Evolutionary conservation across 768 basidiomycete genomes (phyloP).

Genomic region (Tricholoma flavovirens): DNA sequence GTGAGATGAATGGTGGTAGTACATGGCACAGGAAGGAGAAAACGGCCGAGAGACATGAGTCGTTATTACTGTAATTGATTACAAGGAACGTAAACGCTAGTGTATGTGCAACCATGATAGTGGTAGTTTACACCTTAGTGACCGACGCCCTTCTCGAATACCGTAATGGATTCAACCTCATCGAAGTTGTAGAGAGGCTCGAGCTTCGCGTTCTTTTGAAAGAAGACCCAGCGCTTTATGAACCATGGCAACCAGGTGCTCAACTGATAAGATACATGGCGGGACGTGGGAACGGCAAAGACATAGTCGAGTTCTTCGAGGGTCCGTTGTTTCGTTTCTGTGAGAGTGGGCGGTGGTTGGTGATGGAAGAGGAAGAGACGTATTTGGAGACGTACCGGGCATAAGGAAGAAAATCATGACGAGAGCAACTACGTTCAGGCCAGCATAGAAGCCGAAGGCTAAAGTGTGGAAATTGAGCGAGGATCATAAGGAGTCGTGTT

Average conservation of each 20-base stretch:
- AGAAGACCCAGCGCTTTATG: slow-evolving; percentile 41
- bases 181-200: slow-evolving; percentile 49
- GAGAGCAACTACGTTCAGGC: slow-evolving; percentile 43
- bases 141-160: slow-evolving; percentile 36
- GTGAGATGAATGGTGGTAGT: no score
- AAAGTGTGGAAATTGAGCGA: not conserved
- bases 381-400: slow-evolving; percentile 34
- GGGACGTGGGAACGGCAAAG: slow-evolving; percentile 44
- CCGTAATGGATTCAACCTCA: slow-evolving; percentile 39
- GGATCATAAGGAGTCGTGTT: slow-evolving; percentile 11
- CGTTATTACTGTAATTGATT: no score
- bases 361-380: not conserved
- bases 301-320: slow-evolving; percentile 47
- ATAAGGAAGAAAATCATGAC: slow-evolving; percentile 52
- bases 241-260: slow-evolving; percentile 44
- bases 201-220: slow-evolving; percentile 31
- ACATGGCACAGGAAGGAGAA: no score
- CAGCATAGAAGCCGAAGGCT: slow-evolving; percentile 57
- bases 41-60: no score
- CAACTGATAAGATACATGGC: slow-evolving; percentile 40
- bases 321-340: slow-evolving; percentile 49
- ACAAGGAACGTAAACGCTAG: no score
- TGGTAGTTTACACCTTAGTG: slow-evolving; percentile 12
- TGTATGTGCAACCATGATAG: no score
- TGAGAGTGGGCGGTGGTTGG: not conserved